phyloP scores from a whole-genome alignment of 2,329 filamentous ascomycete species.

The Apiospora arundinis region DNA sequence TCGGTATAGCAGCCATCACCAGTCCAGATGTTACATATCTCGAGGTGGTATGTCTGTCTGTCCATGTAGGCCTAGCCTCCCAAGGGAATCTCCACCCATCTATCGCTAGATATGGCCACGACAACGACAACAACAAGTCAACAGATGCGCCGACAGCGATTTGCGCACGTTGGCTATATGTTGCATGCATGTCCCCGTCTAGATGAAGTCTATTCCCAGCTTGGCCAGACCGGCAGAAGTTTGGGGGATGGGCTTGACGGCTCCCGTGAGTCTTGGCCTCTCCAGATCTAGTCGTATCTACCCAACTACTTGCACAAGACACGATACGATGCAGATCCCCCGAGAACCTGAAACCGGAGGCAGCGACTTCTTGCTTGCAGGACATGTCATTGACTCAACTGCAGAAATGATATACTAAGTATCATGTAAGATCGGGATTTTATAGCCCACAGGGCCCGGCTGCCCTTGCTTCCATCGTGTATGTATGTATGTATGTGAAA shows the following conservation, averaged over 20 bases:
- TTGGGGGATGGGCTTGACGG: background rate
- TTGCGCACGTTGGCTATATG: slow-evolving; percentile 13
- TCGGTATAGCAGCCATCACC: background rate
- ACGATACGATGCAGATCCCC: background rate
- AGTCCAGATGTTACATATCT: background rate
- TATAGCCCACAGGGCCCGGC: background rate
- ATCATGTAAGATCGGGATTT: background rate
- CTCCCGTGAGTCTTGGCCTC: background rate
- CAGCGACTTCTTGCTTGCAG: background rate
- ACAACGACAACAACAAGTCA: background rate
- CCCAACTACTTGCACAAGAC: background rate
- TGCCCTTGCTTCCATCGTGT: background rate
- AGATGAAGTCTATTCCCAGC: slow-evolving; percentile 8
- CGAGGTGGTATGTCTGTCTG: background rate
- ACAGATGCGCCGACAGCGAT: slow-evolving; percentile 4
- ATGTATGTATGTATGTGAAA: too few relatives aligned
- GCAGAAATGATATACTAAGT: background rate
- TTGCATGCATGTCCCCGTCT: slow-evolving; percentile 5
- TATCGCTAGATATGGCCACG: background rate
- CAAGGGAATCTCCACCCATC: background rate
- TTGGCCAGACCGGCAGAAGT: slow-evolving; percentile 12
- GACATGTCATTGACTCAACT: background rate
- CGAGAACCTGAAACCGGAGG: slow-evolving; percentile 9
- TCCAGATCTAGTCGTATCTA: background rate
- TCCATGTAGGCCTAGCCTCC: background rate